A percentile compares a stretch with the other conserved stretches of the same genome.
Conservation (phyloP, 495 filamentous ascomycete species). For the Geopyxis carbonaria region DNA sequence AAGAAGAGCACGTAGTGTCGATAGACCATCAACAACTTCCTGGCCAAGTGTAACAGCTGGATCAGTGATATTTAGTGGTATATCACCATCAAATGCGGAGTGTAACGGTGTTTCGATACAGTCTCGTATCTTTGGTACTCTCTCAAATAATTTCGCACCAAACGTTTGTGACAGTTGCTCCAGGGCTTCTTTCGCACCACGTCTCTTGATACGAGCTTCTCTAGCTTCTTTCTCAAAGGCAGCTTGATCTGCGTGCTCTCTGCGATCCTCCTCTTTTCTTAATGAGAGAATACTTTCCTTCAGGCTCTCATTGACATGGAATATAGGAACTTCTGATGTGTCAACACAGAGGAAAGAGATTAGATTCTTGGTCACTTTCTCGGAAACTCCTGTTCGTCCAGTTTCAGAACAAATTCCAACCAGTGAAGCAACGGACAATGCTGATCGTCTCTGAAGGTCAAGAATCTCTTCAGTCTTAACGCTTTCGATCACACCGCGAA, state of each 20-base stretch:
- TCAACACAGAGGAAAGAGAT: constrained; percentile 95
- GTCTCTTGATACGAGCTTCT: constrained; percentile 69
- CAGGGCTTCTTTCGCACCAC: constrained; percentile 85
- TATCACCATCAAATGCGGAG: constrained; percentile 52
- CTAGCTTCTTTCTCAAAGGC: constrained; percentile 74
- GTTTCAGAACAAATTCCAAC: constrained; percentile 66
- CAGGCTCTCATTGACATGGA: constrained; percentile 55
- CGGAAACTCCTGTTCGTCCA: constrained; percentile 60
- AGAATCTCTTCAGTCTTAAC: constrained; percentile 86
- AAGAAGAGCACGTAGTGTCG: constrained; percentile 73
- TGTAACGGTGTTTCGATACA: constrained; percentile 68
- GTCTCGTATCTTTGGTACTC: constrained; percentile 58
- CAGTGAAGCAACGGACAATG: constrained; percentile 60
- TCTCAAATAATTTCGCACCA: constrained; percentile 53
- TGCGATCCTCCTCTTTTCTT: constrained; percentile 88
- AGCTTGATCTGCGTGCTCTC: constrained; percentile 76
- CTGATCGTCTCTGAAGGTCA: constrained; percentile 78
- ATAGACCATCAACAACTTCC: constrained; percentile 82
- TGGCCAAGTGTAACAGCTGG: constrained; percentile 61
- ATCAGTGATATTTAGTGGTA: constrained; percentile 51
- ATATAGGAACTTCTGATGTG: constrained; percentile 92
- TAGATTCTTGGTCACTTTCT: constrained; percentile 85
- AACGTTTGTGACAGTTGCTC: constrained; percentile 72
- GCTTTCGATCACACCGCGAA: constrained; percentile 96
- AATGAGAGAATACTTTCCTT: constrained; percentile 72